phyloP scores from a whole-genome alignment of 179 eudicot genomes.

The Carnegiea gigantea region DNA sequence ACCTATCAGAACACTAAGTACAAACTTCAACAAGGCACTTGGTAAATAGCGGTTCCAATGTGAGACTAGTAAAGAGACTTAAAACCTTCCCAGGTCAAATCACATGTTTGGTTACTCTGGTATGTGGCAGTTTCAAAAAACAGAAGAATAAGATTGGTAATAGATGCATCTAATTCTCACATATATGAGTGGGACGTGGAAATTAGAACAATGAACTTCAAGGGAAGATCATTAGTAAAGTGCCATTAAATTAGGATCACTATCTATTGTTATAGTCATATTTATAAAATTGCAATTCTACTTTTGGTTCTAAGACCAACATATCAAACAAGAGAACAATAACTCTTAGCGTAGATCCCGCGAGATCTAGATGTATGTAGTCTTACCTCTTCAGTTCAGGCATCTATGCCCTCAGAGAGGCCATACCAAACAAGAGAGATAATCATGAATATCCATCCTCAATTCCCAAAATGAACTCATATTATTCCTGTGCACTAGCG shows the following conservation, averaged over 20 bases:
- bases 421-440: neutral
- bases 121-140: neutral
- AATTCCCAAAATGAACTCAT: neutral
- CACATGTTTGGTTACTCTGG: neutral
- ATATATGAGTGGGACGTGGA: neutral
- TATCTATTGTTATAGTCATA: neutral
- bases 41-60: no score
- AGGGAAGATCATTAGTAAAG: neutral
- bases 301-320: neutral
- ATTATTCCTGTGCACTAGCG: neutral
- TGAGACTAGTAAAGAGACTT: neutral
- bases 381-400: no score
- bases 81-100: neutral
- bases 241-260: neutral
- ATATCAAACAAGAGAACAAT: neutral
- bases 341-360: no score
- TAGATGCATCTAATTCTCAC: neutral
- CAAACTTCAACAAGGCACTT: no score
- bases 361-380: no score
- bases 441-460: neutral
- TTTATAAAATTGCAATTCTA: neutral
- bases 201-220: neutral
- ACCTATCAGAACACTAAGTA: no score
- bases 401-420: no score
- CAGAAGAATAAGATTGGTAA: neutral